Evolutionary conservation across 208 protist species (phyloP).

Genomic region (Crithidia acanthocephali): DNA sequence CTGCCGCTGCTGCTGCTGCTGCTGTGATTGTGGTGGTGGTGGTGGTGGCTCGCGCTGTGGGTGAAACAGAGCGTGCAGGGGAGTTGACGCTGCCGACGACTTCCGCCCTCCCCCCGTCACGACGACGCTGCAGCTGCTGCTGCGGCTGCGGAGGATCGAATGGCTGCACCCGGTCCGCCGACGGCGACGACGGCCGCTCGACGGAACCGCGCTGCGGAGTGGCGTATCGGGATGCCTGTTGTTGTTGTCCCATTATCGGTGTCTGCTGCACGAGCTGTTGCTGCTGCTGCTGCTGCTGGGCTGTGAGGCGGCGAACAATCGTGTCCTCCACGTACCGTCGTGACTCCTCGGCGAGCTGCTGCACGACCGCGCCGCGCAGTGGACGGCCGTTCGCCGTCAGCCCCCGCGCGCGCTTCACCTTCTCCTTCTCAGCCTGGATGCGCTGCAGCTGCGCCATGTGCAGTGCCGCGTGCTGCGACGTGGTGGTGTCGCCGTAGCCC

Average conservation of each 20-base stretch:
- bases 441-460: conserved; percentile 31
- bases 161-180: no score
- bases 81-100: background rate
- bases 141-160: no score
- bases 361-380: conserved; percentile 54
- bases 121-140: no score
- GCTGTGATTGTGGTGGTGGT: conserved; percentile 10
- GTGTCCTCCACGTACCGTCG: conserved; percentile 74
- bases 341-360: conserved; percentile 68
- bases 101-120: background rate
- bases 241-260: no score
- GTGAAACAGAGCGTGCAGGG: background rate
- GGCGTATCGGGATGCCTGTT: no score
- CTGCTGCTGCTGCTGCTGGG: conserved; percentile 35
- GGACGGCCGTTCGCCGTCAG: conserved; percentile 35
- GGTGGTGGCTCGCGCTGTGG: background rate
- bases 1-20: conserved; percentile 27
- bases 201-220: no score
- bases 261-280: no score
- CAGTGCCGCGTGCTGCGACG: conserved; percentile 40
- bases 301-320: conserved; percentile 67
- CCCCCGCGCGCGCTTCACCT: conserved; percentile 27
- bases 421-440: conserved; percentile 22
- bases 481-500: conserved; percentile 62
- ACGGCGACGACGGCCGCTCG: no score